Conservation (phyloP, 768 basidiomycete genomes). For the Hypholoma sublateritium region DNA sequence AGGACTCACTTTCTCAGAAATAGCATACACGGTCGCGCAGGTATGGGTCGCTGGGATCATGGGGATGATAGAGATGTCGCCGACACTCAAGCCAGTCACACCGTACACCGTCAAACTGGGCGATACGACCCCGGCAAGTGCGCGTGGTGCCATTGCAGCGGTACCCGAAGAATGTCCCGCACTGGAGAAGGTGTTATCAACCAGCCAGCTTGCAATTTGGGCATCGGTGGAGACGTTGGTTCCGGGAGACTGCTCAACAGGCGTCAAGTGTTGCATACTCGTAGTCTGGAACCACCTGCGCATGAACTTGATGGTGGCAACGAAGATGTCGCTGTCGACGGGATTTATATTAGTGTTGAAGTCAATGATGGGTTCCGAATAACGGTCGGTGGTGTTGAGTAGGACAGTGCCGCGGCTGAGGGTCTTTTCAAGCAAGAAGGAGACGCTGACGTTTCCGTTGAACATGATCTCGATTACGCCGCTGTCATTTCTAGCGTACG, state of each 20-base stretch:
- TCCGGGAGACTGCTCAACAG: neutral
- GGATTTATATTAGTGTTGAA: slow-evolving; percentile 12
- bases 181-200: neutral
- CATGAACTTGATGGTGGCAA: slow-evolving; percentile 3
- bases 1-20: slow-evolving; percentile 6
- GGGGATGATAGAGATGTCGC: slow-evolving; percentile 12
- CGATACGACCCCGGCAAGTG: slow-evolving; percentile 6
- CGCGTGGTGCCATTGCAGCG: neutral
- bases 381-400: slow-evolving; percentile 9
- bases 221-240: neutral
- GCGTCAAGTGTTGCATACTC: neutral
- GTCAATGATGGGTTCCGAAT: slow-evolving; percentile 9
- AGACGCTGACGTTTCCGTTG: neutral
- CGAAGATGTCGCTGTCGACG: slow-evolving; percentile 8
- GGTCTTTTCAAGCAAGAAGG: slow-evolving; percentile 7
- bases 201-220: neutral
- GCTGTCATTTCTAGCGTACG: neutral
- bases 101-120: slow-evolving; percentile 10
- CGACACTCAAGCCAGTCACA: slow-evolving; percentile 11
- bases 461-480: neutral
- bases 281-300: slow-evolving; percentile 5
- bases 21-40: slow-evolving; percentile 9
- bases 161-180: neutral
- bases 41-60: slow-evolving; percentile 12
- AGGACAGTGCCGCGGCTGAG: slow-evolving; percentile 14